Base-by-base conservation (phyloP, 1,284 basidiomycete genomes). In the Pyrrhoderma lamaoense region DNA sequence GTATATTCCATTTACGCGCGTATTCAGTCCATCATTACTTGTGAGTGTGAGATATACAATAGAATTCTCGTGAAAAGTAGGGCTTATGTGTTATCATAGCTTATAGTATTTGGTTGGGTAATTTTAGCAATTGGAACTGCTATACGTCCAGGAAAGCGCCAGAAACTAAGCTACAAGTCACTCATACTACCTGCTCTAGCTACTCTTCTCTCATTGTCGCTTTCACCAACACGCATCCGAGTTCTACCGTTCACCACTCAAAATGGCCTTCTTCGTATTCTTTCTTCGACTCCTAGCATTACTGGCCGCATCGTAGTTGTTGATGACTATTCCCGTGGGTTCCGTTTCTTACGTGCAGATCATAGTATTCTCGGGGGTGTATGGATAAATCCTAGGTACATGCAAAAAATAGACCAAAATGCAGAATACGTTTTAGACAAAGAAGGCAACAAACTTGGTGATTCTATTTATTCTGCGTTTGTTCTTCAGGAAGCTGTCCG, bases 341-440 rank as follows among this genome's bases (percentile, higher is more conserved):
- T 89, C 56, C 76, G 93, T 42, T 94, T 87, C 63, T 69, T 97
- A 37, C 78, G 93, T 13, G 90, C 84, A 25, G 89, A 91, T 42
- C 91, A 95, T 65, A 91, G 89, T 2, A 72, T 96, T 18, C 70
- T 97, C 2, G 93, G 93, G 2, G 93, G 93, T 2, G 78, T 88
- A 42, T 96, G 93, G 93, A 77, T 83, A 19, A 77, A 76, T 14
- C 64, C 71, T 31, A 71, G 70, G 56, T 23, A 49, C 35, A 70
- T 77, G 5, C 61, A 67, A 16, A 68, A 70, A 7, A 56, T 77
- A 19, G 70, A 73, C 53, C 63, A 72, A 45, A 63, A 66, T 31
- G 58, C 64, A 27, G 70, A 71, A 23, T 60, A 59, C 7, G 71
- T 63, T 57, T 59, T 66, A 43, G 88, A 90, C 57, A 73, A 70